phyloP scores from a whole-genome alignment of 768 basidiomycete genomes.

The Boletus rufocinnamomeus region DNA sequence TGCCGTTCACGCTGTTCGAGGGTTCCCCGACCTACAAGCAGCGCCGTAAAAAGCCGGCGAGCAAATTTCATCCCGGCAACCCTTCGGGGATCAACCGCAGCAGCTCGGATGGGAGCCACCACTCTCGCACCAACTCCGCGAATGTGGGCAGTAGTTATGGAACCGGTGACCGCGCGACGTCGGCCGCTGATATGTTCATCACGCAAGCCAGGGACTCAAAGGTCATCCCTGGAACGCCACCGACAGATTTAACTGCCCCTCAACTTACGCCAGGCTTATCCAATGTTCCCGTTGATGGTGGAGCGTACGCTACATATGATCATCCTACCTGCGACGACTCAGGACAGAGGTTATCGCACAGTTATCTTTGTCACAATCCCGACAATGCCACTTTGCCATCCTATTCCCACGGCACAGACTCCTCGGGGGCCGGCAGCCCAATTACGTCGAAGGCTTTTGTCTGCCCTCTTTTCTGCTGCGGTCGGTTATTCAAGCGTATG shows the following conservation, averaged over 20 bases:
- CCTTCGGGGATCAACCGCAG: constrained; percentile 32
- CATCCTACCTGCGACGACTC: constrained; percentile 22
- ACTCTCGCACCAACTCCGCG: constrained; percentile 11
- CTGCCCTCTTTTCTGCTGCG: constrained; percentile 84
- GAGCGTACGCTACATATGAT: constrained; percentile 20
- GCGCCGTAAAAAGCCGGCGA: constrained; percentile 71
- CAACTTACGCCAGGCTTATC: constrained; percentile 26
- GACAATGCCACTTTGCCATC: constrained; percentile 19
- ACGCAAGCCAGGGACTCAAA: constrained; percentile 60
- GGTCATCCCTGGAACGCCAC: constrained; percentile 21
- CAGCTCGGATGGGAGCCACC: constrained; percentile 25
- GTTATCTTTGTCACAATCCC: constrained; percentile 16
- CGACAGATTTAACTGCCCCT: constrained; percentile 17
- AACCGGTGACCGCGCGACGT: constrained; percentile 38
- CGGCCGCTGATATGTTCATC: constrained; percentile 67
- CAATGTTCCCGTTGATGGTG: constrained; percentile 25
- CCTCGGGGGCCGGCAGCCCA: constrained; percentile 25
- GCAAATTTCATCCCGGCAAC: constrained; percentile 33
- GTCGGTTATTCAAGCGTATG: constrained; percentile 85
- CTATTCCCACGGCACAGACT: constrained; percentile 24
- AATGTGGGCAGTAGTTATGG: constrained; percentile 32
- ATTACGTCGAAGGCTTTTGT: constrained; percentile 66
- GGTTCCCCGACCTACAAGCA: constrained; percentile 90
- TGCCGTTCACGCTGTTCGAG: constrained; percentile 75
- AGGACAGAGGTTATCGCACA: constrained; percentile 18